Conservation (phyloP, 163 green algal species). For the Prototheca wickerhamii region DNA sequence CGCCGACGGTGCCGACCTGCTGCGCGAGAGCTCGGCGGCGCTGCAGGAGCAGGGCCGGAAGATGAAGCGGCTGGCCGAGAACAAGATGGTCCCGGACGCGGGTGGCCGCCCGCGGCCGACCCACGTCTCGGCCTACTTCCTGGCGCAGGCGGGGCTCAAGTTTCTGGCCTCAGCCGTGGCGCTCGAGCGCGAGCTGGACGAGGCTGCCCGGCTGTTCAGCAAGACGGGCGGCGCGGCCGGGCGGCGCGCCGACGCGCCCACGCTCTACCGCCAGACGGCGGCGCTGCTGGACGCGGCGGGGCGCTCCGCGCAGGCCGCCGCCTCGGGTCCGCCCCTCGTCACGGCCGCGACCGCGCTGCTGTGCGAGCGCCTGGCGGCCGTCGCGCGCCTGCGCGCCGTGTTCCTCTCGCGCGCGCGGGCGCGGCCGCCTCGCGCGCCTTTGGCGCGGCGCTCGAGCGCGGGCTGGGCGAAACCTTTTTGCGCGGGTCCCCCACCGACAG, state of each 20-base stretch:
- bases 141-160: conserved; percentile 4
- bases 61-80: conserved; percentile 12
- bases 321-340: conserved; percentile 6
- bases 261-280: not conserved
- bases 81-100: conserved; percentile 7
- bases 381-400: conserved; percentile 9
- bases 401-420: conserved; percentile 6
- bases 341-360: conserved; percentile 6
- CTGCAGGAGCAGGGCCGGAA: conserved; percentile 17
- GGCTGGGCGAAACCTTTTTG: conserved; percentile 23
- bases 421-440: not conserved
- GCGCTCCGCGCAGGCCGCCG: conserved; percentile 2
- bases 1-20: not conserved
- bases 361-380: conserved; percentile 17
- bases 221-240: not conserved
- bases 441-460: conserved; percentile 10
- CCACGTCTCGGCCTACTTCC: conserved; percentile 16
- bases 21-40: not conserved
- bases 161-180: not conserved
- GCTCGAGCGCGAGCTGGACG: not conserved
- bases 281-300: not conserved
- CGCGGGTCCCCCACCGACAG: conserved; percentile 24
- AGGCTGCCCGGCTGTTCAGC: not conserved
- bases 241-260: not conserved
- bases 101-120: conserved; percentile 4